Percentiles rank a stretch among this genome's conserved stretches.
Evolutionary conservation across 495 filamentous ascomycete species (phyloP).

Genomic region (Neurospora sp.): DNA sequence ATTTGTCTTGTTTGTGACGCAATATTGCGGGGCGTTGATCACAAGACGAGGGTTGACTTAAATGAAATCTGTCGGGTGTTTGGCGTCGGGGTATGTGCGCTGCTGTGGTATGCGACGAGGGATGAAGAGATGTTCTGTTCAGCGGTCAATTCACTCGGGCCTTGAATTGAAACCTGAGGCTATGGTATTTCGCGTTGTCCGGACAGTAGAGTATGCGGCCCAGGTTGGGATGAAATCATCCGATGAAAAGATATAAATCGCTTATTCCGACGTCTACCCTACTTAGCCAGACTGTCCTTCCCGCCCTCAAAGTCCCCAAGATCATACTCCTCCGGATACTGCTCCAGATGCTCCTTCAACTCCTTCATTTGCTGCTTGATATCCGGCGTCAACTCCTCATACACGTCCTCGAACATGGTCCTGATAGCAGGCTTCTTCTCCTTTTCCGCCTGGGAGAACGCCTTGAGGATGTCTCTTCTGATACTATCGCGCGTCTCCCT

Average conservation of each 20-base stretch:
- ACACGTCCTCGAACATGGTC: conserved; percentile 76
- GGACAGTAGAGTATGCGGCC: not conserved
- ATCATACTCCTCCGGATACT: conserved; percentile 93
- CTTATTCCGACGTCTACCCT: not conserved
- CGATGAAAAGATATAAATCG: not conserved
- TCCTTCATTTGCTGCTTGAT: conserved; percentile 66
- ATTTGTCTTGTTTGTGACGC: not conserved
- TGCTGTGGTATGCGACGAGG: not conserved
- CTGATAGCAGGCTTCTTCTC: conserved; percentile 78
- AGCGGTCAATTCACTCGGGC: not conserved
- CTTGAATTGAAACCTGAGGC: not conserved
- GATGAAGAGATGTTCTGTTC: not conserved
- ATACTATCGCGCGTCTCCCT: conserved; percentile 56
- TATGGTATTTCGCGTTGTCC: not conserved
- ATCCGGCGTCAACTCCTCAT: conserved; percentile 79
- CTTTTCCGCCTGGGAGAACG: conserved; percentile 78
- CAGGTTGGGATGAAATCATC: not conserved
- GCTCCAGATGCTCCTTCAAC: conserved; percentile 64
- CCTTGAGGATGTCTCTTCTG: conserved; percentile 66
- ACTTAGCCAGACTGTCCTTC: conserved; percentile 44
- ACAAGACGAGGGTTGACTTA: not conserved
- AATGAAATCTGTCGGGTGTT: not conserved
- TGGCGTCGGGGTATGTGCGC: not conserved
- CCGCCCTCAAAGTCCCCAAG: conserved; percentile 67
- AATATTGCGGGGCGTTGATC: not conserved